Conservation (phyloP, 331 rosid genomes). For the Malus hybrid region DNA sequence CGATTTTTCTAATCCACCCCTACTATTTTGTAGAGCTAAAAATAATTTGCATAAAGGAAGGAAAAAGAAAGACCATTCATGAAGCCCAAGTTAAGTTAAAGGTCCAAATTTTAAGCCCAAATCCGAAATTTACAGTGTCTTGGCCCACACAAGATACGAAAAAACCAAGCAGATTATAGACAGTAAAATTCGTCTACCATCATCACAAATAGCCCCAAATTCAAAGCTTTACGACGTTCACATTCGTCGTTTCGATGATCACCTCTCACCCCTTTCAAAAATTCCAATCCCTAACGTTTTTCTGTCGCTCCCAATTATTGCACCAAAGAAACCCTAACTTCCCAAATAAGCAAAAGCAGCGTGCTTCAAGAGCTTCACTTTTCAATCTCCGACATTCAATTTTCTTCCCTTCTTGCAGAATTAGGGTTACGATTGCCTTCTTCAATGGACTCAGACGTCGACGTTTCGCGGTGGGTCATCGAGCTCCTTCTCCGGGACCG, state of each 20-base stretch:
- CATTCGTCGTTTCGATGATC: not conserved
- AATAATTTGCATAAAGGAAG: too few relatives aligned
- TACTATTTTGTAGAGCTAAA: too few relatives aligned
- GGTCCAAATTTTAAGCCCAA: not conserved
- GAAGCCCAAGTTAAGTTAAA: not conserved
- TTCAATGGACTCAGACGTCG: conserved; percentile 23
- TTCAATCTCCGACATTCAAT: not conserved
- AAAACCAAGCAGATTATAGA: not conserved
- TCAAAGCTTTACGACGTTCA: not conserved
- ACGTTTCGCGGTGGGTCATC: conserved; percentile 41
- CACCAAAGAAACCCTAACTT: not conserved
- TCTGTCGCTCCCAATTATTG: not conserved
- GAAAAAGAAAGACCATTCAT: not conserved
- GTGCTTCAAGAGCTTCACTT: not conserved
- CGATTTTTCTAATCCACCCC: too few relatives aligned
- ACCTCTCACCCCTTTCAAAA: not conserved
- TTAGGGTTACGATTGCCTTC: not conserved
- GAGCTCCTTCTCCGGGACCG: conserved; percentile 49
- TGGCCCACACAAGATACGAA: too few relatives aligned
- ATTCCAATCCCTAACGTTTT: not conserved
- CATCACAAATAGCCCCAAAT: not conserved
- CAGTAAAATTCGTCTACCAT: not conserved
- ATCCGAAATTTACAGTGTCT: not conserved
- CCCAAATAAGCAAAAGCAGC: not conserved
- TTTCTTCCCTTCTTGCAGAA: not conserved